Percentiles rank a stretch among this genome's conserved stretches.
Conservation (phyloP, 192 early-diverging fungal genomes). For the Podila clonocystis region DNA sequence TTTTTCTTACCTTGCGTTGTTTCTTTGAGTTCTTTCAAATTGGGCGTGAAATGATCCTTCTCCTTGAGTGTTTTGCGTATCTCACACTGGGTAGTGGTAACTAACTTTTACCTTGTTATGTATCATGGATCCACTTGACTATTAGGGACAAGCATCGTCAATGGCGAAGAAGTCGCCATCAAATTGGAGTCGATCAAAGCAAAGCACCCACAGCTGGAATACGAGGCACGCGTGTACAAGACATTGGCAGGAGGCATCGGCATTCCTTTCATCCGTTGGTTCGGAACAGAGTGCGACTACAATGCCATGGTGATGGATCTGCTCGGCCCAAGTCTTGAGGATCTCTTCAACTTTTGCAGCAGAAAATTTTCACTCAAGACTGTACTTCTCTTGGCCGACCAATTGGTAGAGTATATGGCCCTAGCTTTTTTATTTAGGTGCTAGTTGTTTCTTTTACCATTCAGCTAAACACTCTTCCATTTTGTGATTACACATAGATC, state of each 20-base stretch:
- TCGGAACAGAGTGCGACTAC: slow-evolving; percentile 84
- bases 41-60: too few species aligned
- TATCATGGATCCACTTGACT: not conserved
- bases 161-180: slow-evolving; percentile 96
- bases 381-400: slow-evolving; percentile 86
- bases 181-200: slow-evolving; percentile 96
- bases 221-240: slow-evolving; percentile 97
- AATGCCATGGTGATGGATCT: slow-evolving; percentile 91
- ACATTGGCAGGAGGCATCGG: slow-evolving; percentile 91
- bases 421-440: not conserved
- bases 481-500: slow-evolving; percentile 49
- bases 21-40: not conserved
- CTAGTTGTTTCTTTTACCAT: too few species aligned
- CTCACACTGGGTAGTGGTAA: not conserved
- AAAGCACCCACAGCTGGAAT: slow-evolving; percentile 97
- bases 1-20: slow-evolving; percentile 2
- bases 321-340: slow-evolving; percentile 91
- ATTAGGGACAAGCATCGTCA: slow-evolving; percentile 58
- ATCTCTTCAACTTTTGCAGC: slow-evolving; percentile 90
- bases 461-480: not conserved
- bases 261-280: slow-evolving; percentile 89
- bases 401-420: slow-evolving; percentile 65
- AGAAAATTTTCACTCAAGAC: slow-evolving; percentile 91
- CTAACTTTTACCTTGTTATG: not conserved
- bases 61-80: not conserved